Conservation (phyloP, 2,329 filamentous ascomycete species). For the Botryotinia convoluta region DNA sequence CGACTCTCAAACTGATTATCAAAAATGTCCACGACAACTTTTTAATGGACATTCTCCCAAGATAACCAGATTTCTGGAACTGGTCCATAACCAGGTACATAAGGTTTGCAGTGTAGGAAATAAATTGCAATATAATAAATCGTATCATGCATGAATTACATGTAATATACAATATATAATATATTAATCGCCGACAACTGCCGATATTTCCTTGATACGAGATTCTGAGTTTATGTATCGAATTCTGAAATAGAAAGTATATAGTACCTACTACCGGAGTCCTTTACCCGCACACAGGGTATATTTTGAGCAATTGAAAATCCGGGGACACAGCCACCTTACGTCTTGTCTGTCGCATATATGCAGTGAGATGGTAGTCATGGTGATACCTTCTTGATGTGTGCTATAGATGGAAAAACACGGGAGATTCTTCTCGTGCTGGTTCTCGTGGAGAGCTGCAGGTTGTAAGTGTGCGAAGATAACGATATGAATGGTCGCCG, state of each 20-base stretch:
- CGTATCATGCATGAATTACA: conserved; percentile 19
- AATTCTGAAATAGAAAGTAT: conserved; percentile 13
- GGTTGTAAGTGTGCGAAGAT: conserved; percentile 17
- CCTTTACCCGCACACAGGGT: conserved; percentile 13
- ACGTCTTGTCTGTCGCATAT: conserved; percentile 6
- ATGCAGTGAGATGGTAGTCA: conserved; percentile 7
- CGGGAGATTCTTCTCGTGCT: conserved; percentile 21
- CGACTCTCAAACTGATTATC: not conserved
- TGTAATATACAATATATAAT: conserved; percentile 20
- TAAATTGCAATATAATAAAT: conserved; percentile 22
- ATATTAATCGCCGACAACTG: conserved; percentile 24
- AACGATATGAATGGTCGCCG: conserved; percentile 22
- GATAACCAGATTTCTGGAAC: conserved; percentile 21
- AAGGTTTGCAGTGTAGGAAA: conserved; percentile 18
- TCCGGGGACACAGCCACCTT: conserved; percentile 21
- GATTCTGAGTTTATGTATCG: not conserved
- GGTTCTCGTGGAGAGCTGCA: conserved; percentile 22
- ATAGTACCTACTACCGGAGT: conserved; percentile 20
- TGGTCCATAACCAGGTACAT: conserved; percentile 23
- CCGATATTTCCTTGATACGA: conserved; percentile 12
- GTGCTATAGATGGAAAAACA: conserved; percentile 17
- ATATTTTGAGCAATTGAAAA: conserved; percentile 11
- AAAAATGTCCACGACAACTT: not conserved
- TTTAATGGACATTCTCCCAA: not conserved
- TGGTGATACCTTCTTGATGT: conserved; percentile 11